Evolutionary conservation across 805 yeast genomes (phyloP), one percentile per base, ranked within the genome.

Genomic region (Pichia manshurica): DNA sequence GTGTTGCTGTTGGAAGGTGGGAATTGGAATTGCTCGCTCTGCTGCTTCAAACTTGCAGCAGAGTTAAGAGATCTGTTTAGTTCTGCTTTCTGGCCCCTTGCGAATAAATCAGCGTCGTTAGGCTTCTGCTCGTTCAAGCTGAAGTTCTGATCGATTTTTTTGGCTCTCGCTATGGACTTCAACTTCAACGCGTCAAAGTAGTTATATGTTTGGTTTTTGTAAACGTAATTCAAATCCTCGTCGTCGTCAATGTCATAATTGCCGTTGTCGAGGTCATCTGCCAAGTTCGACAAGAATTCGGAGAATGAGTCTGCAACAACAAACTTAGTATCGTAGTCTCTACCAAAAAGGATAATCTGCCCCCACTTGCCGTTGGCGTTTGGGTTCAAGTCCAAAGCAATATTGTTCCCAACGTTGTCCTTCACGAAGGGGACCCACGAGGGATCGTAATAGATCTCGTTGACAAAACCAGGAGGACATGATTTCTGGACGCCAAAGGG

Each of bases 351-450:
- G 53, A 91, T 91, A 17, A 93, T 84, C 68, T 91, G 99, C 34
- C 98, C 99, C 77, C 85, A 81, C 49, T 71, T 74, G 39, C 96
- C 96, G 23, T 69, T 68, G 9, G 82, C 75, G 7, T 88, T 96
- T 1, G 93, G 91, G 2, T 87, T 82, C 50, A 91, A 73, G 67
- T 91, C 99, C 15, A 93, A 71, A 45, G 89, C 99, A 53, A 91
- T 82, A 64, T 89, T 90, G 68, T 91, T 91, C 40, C 99, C 99
- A 20, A 81, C 83, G 46, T 78, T 81, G 64, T 91, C 99, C 42
- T 91, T 87, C 34, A 87, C 79, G 45, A 91, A 66, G 3, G 99
- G 98, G 50, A 91, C 81, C 99, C 99, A 91, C 58, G 77, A 79
- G 4, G 87, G 81, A 64, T 87, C 87, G n/a, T 96, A 91, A 65